These are phyloP conservation scores for Exophiala aquamarina DNA, from an alignment of 2,329 filamentous ascomycete genomes.

Conservation along the genomic window DNA sequence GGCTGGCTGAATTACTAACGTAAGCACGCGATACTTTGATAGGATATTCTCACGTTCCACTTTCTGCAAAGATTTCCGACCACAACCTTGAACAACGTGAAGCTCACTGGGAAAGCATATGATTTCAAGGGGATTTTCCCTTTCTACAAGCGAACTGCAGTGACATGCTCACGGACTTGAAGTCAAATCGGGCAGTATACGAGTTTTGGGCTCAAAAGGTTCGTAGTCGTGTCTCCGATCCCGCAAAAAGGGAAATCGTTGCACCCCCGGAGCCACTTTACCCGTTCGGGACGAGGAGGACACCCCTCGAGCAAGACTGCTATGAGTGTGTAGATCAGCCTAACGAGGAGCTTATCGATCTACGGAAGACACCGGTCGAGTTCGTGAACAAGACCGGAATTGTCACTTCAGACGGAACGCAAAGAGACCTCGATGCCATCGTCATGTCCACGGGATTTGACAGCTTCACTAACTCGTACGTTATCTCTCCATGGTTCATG, in stretches of 20 bases:
- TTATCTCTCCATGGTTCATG: too few species aligned
- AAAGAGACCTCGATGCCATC: constrained; percentile 40
- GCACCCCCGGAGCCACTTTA: constrained; percentile 55
- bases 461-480: constrained; percentile 35
- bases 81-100: constrained; percentile 33
- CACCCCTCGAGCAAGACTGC: constrained; percentile 50
- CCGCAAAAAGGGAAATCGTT: constrained; percentile 51
- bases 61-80: constrained; percentile 32
- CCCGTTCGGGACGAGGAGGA: constrained; percentile 56
- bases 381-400: constrained; percentile 19
- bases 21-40: constrained; percentile 62
- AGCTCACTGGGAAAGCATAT: constrained; percentile 50
- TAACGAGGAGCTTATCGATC: constrained; percentile 49
- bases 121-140: constrained; percentile 53
- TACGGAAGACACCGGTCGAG: constrained; percentile 38
- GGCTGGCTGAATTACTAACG: constrained; percentile 52
- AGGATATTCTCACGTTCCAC: constrained; percentile 52
- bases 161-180: constrained; percentile 47
- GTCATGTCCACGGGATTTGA: constrained; percentile 48
- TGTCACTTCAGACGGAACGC: constrained; percentile 16
- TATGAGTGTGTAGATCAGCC: constrained; percentile 50
- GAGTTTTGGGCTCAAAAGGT: constrained; percentile 58
- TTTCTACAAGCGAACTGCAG: constrained; percentile 54
- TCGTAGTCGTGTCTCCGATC: constrained; percentile 51
- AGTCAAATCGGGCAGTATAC: constrained; percentile 56